Evolutionary conservation across 2,329 filamentous ascomycete genomes (phyloP), one percentile per base, ranked within the genome.

Genomic region (Chaetomium sp.): DNA sequence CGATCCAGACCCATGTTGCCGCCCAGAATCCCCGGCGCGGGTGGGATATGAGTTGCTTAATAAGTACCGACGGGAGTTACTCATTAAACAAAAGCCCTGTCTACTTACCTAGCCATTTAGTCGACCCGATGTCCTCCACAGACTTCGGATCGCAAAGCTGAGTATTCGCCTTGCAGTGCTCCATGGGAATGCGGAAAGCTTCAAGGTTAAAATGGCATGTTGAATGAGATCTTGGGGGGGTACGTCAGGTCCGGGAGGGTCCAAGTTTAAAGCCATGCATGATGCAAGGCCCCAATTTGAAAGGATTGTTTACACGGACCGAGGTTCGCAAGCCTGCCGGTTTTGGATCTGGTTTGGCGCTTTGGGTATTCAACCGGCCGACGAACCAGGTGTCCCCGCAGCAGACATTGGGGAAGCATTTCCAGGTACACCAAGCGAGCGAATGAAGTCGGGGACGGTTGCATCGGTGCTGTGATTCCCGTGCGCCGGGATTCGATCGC

Each of bases 401-500:
- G 27, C 27, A 29, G 27, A 29, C 27, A 29, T 10, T 21, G 19
- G 45, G 45, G 45, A 49, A 21, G 49, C 49, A 16, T 35, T 13
- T 35, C 8, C 9, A 27, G 49, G 49, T 2, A 27, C 21, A n/a
- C 23, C 50, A 55, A 55, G n/a, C 51, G 51, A 10, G 55, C 55
- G 55, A 57, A 57, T 45, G 21, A 29, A 7, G 12, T 27, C 10
- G 12, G 23, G 19, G 8, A n/a, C 7, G 23, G 21, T 57, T 57
- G 23, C 51, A 45, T 57, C n/a, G 16, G 53, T 16, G 9, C 21
- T 21, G n/a, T 27, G 21, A 29, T 53, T 53, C 8, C 49, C 23
- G 33, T 8, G 16, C 16, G 29, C 49, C 58, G 58, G 58, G 58
- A 60, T 12, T 54, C 49, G 33, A 54, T 54, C 49, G 21, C 58